Evolutionary conservation across 1,284 basidiomycete genomes (phyloP).

Genomic region (Irpex rosettiformis): DNA sequence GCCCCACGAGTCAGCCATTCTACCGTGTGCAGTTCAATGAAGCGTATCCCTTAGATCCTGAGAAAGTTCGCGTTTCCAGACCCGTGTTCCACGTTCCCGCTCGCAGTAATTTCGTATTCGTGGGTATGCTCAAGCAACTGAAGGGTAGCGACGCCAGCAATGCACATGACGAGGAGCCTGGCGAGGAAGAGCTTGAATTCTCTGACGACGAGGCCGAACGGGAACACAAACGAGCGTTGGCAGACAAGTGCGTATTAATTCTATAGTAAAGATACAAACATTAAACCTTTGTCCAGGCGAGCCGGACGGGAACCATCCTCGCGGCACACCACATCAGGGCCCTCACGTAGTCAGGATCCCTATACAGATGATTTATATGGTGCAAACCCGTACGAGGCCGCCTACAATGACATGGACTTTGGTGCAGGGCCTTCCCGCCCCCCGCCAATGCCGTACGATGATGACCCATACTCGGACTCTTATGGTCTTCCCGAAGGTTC

Average conservation of each 20-base stretch:
- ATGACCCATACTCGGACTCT: slow-evolving; percentile 62
- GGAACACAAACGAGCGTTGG: slow-evolving; percentile 54
- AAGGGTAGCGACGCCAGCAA: slow-evolving; percentile 94
- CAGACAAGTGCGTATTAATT: slow-evolving; percentile 43
- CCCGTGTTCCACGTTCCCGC: slow-evolving; percentile 77
- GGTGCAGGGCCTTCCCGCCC: slow-evolving; percentile 53
- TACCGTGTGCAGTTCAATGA: slow-evolving; percentile 77
- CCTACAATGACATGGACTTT: slow-evolving; percentile 60
- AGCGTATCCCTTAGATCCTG: slow-evolving; percentile 50
- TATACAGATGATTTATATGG: slow-evolving; percentile 44
- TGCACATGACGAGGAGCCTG: slow-evolving; percentile 85
- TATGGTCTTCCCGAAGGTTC: slow-evolving; percentile 24
- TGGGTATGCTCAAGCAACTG: slow-evolving; percentile 56
- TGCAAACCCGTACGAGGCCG: slow-evolving; percentile 59
- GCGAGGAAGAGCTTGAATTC: slow-evolving; percentile 83
- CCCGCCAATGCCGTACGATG: slow-evolving; percentile 67
- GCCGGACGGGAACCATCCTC: no score
- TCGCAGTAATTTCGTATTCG: slow-evolving; percentile 76
- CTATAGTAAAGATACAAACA: neutral
- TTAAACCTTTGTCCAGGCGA: no score
- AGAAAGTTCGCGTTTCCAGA: slow-evolving; percentile 49
- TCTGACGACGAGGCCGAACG: slow-evolving; percentile 88
- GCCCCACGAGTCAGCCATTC: slow-evolving; percentile 79
- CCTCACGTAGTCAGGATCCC: slow-evolving; percentile 50
- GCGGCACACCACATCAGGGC: slow-evolving; percentile 42